These are phyloP conservation scores for Colletotrichum spinosum DNA, from an alignment of 2,329 filamentous ascomycete genomes.

Conservation along the genomic window DNA sequence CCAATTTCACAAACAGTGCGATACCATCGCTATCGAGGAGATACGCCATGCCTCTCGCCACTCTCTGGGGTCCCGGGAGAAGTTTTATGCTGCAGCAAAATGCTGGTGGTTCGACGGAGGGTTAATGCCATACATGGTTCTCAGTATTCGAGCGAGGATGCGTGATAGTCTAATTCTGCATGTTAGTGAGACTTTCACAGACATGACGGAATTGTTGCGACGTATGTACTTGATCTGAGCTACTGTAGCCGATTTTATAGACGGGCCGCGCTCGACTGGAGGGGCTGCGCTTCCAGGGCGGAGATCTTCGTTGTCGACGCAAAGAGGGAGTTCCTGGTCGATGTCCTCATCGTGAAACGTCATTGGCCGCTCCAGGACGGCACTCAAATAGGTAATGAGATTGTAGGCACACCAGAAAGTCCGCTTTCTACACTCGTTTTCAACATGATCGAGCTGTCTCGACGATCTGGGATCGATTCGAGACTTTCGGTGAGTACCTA, in stretches of 20 bases:
- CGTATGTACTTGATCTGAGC: slow-evolving; percentile 48
- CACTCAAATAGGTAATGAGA: slow-evolving; percentile 72
- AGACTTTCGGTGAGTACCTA: slow-evolving; percentile 40
- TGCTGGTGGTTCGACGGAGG: slow-evolving; percentile 44
- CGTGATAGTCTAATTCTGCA: slow-evolving; percentile 43
- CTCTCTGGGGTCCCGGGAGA: slow-evolving; percentile 44
- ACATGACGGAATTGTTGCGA: not conserved
- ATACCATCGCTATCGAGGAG: slow-evolving; percentile 54
- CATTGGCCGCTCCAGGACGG: slow-evolving; percentile 69
- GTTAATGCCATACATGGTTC: slow-evolving; percentile 49
- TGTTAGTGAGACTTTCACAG: not conserved
- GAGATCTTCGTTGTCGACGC: slow-evolving; percentile 60
- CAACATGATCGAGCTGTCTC: slow-evolving; percentile 41
- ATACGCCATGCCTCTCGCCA: slow-evolving; percentile 49
- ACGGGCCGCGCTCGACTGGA: slow-evolving; percentile 1
- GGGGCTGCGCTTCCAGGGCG: slow-evolving; percentile 35
- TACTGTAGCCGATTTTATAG: slow-evolving; percentile 48
- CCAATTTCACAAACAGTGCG: slow-evolving; percentile 45
- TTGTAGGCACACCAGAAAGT: slow-evolving; percentile 75
- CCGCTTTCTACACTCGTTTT: slow-evolving; percentile 52
- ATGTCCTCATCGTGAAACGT: slow-evolving; percentile 74
- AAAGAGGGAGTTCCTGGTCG: slow-evolving; percentile 68
- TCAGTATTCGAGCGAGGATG: slow-evolving; percentile 49
- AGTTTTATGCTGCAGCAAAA: slow-evolving; percentile 42
- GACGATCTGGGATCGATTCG: not conserved